phyloP scores from a whole-genome alignment of 129 eudicot species.

The Solidago caesia region DNA sequence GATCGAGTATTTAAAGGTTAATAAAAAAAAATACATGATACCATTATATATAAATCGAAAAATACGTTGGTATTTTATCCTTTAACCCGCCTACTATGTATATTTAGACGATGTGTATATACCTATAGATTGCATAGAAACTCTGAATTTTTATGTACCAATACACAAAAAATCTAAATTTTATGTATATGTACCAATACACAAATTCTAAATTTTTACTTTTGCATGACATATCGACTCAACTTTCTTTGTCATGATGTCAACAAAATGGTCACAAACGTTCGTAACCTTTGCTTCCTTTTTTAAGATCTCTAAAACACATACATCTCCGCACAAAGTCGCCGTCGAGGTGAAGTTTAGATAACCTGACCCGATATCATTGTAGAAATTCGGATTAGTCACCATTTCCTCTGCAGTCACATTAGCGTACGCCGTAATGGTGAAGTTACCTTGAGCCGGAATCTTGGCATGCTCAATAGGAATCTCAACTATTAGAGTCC shows the following conservation, averaged over 20 bases:
- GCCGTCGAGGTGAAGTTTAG: conserved; percentile 25
- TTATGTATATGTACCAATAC: too few relatives aligned
- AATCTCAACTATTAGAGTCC: conserved; percentile 24
- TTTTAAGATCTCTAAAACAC: conserved; percentile 26
- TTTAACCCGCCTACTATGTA: too few relatives aligned
- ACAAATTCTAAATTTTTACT: background rate
- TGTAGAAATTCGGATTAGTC: conserved; percentile 16
- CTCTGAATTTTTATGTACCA: too few relatives aligned
- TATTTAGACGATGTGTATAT: too few relatives aligned
- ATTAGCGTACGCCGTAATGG: conserved; percentile 27
- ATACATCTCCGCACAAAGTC: conserved; percentile 22
- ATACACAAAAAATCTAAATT: too few relatives aligned
- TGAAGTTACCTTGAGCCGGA: conserved; percentile 22
- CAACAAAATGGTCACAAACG: conserved; percentile 25
- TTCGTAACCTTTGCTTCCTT: conserved; percentile 26
- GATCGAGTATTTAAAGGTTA: too few relatives aligned
- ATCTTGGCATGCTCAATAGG: conserved; percentile 29
- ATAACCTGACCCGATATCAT: conserved; percentile 26
- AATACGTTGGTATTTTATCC: too few relatives aligned
- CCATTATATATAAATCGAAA: too few relatives aligned
- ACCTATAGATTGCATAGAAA: too few relatives aligned
- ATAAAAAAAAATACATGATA: too few relatives aligned
- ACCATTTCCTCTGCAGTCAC: conserved; percentile 28
- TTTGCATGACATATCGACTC: conserved; percentile 29
- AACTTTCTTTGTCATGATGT: conserved; percentile 22